Evolutionary conservation across 1,284 basidiomycete genomes (phyloP).

Genomic region (Waitea zeae): DNA sequence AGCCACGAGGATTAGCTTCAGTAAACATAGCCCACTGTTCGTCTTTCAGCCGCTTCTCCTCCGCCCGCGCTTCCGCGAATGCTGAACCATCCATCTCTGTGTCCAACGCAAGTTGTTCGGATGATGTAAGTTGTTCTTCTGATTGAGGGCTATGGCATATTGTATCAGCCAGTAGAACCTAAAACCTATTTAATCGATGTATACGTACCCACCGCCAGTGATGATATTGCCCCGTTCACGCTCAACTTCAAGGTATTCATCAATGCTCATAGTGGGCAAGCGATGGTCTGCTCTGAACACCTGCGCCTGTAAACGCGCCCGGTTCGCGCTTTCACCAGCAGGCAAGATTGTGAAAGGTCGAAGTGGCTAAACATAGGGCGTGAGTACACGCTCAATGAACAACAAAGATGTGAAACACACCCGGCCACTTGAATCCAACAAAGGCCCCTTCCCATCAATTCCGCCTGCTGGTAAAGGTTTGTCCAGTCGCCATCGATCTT

Average conservation of each 20-base stretch:
- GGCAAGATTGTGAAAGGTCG: slow-evolving; percentile 88
- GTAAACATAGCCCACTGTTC: slow-evolving; percentile 80
- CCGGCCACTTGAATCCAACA: slow-evolving; percentile 63
- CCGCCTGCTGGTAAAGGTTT: slow-evolving; percentile 16
- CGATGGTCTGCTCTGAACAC: slow-evolving; percentile 83
- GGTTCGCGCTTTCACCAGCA: slow-evolving; percentile 40
- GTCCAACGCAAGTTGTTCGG: slow-evolving; percentile 61
- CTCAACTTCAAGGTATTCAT: slow-evolving; percentile 89
- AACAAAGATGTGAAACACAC: slow-evolving; percentile 21
- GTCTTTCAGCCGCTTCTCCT: slow-evolving; percentile 66
- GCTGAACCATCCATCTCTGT: slow-evolving; percentile 73
- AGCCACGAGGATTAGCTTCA: slow-evolving; percentile 66
- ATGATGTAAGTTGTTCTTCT: slow-evolving; percentile 48
- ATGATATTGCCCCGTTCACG: slow-evolving; percentile 74
- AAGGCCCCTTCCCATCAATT: slow-evolving; percentile 36
- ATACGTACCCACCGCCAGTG: slow-evolving; percentile 65
- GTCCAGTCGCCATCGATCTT: slow-evolving; percentile 71
- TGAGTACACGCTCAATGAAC: slow-evolving; percentile 4
- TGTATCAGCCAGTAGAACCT: background rate
- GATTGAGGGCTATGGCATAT: slow-evolving; percentile 39
- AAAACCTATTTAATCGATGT: background rate
- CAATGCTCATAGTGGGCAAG: slow-evolving; percentile 91
- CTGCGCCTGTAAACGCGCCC: slow-evolving; percentile 54
- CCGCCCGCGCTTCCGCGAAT: slow-evolving; percentile 53
- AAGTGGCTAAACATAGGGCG: slow-evolving; percentile 45